phyloP scores from a whole-genome alignment of 2,329 filamentous ascomycete genomes.

The Diaporthe vaccinii region DNA sequence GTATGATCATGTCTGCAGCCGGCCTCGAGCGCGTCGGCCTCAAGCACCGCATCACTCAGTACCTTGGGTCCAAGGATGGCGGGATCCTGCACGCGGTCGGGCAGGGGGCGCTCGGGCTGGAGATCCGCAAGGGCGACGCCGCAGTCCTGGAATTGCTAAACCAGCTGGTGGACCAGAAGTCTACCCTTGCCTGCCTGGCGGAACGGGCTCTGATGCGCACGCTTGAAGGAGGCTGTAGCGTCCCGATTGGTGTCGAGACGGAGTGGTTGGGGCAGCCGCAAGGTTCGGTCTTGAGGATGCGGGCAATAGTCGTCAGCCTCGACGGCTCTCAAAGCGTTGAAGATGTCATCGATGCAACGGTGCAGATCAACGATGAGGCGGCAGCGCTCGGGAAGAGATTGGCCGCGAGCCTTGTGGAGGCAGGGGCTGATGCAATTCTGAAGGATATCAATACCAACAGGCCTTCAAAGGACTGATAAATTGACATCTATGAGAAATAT shows the following conservation, averaged over 20 bases:
- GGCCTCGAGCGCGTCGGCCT: constrained; percentile 9
- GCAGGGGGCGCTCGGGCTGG: constrained; percentile 4
- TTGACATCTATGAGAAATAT: too few relatives aligned
- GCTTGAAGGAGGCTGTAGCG: constrained; percentile 11
- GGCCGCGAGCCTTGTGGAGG: not conserved
- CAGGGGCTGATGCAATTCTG: not conserved
- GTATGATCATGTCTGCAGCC: constrained; percentile 15
- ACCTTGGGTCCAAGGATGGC: not conserved
- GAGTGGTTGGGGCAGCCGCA: not conserved
- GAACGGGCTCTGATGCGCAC: constrained; percentile 1
- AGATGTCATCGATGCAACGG: not conserved
- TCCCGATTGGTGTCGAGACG: constrained; percentile 16
- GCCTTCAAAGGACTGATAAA: not conserved
- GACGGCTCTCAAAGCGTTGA: constrained; percentile 2
- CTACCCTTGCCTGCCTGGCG: not conserved
- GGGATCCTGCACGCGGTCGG: constrained; percentile 15
- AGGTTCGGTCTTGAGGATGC: not conserved
- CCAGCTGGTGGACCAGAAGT: not conserved
- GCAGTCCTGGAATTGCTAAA: not conserved
- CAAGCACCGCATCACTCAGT: constrained; percentile 15
- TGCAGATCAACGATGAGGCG: not conserved
- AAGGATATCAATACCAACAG: constrained; percentile 4
- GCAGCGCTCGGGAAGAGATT: not conserved
- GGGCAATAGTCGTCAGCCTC: constrained; percentile 8
- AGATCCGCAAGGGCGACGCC: not conserved